phyloP scores from a whole-genome alignment of 129 eudicot species.

The Flaveria ramosissima region DNA sequence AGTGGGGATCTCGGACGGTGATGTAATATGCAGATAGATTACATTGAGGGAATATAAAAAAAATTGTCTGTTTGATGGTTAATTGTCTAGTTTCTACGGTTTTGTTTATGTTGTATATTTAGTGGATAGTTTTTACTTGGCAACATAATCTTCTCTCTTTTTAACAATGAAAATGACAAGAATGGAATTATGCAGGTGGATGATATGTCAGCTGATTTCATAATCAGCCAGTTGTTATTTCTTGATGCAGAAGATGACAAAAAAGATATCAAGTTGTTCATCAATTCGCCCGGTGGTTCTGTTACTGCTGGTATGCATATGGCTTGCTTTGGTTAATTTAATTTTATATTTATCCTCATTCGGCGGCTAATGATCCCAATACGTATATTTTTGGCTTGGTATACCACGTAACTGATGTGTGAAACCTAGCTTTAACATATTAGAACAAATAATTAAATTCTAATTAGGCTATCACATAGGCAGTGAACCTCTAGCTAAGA shows the following conservation, averaged over 20 bases:
- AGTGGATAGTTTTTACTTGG: neutral
- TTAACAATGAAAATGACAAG: conserved; percentile 16
- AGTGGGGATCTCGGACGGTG: neutral
- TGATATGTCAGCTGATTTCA: conserved; percentile 79
- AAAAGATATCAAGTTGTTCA: conserved; percentile 85
- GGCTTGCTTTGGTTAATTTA: conserved; percentile 9
- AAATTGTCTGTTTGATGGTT: too few relatives aligned
- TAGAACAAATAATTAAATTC: too few relatives aligned
- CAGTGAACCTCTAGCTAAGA: neutral
- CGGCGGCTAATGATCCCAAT: neutral
- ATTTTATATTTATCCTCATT: neutral
- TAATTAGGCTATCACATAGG: neutral
- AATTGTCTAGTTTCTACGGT: conserved; percentile 1
- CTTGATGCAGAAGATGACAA: conserved; percentile 82
- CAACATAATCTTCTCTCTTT: neutral
- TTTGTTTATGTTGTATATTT: conserved; percentile 7
- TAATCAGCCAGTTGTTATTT: conserved; percentile 82
- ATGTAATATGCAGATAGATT: neutral
- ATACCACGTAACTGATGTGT: neutral
- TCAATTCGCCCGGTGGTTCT: conserved; percentile 96
- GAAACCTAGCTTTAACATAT: neutral
- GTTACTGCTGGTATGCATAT: conserved; percentile 74
- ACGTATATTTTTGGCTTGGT: neutral
- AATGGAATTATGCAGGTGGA: conserved; percentile 64
- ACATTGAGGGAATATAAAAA: neutral